Evolutionary conservation across 495 filamentous ascomycete genomes (phyloP).

Genomic region (Aspergillus asperescens): DNA sequence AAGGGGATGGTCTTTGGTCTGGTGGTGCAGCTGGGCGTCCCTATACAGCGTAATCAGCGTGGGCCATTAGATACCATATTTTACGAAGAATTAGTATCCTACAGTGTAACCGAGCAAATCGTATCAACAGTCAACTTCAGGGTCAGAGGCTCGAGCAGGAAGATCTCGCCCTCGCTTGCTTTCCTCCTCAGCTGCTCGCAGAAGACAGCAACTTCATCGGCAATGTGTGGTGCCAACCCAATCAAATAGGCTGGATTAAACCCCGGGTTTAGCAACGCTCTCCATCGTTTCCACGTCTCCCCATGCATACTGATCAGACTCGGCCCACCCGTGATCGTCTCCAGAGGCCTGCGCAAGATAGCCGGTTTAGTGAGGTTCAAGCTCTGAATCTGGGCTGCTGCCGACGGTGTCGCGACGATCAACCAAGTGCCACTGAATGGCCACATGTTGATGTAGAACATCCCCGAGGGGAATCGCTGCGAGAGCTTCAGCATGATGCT

Average conservation of each 20-base stretch:
- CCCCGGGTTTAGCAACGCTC: conserved; percentile 2
- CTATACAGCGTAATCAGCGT: neutral
- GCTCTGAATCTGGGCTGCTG: neutral
- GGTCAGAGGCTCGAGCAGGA: conserved; percentile 1
- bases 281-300: neutral
- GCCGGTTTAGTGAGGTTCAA: neutral
- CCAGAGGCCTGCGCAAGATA: neutral
- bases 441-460: conserved; percentile 5
- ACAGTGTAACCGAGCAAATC: conserved; percentile 5
- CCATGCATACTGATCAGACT: conserved; percentile 1
- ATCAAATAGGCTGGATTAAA: neutral
- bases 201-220: conserved; percentile 1
- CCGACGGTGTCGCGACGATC: neutral
- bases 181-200: neutral
- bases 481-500: neutral
- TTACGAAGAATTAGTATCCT: neutral
- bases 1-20: neutral
- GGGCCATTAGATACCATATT: no score
- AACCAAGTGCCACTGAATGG: neutral
- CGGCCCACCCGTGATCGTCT: conserved; percentile 4
- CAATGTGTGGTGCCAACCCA: neutral
- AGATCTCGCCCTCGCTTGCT: neutral
- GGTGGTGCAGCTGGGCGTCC: conserved; percentile 2
- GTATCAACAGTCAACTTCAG: conserved; percentile 1
- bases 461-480: neutral